A percentile compares a stretch with the other conserved stretches of the same genome.
phyloP scores from a whole-genome alignment of 495 filamentous ascomycete species.

The Platismatia glauca region DNA sequence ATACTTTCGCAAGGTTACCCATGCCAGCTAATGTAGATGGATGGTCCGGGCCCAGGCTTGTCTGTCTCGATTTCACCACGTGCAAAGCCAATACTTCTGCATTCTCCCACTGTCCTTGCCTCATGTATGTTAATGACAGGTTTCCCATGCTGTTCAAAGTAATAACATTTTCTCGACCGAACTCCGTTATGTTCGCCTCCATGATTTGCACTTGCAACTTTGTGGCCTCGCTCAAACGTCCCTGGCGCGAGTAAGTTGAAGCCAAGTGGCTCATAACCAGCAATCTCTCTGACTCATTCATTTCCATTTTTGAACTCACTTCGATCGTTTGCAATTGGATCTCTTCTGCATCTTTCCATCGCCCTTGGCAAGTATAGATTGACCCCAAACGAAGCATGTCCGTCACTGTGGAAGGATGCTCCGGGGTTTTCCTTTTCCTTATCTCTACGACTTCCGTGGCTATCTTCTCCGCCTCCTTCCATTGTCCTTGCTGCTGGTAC shows the following conservation, averaged over 20 bases:
- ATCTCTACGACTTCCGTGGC: not conserved
- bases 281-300: not conserved
- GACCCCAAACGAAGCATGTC: constrained; percentile 1
- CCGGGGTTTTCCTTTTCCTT: not conserved
- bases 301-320: not conserved
- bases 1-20: not conserved
- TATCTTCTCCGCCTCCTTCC: not conserved
- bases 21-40: not conserved
- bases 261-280: not conserved
- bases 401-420: not conserved
- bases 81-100: not conserved
- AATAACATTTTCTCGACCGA: not conserved
- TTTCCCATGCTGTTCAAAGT: not conserved
- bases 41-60: not conserved
- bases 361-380: not conserved
- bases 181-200: not conserved
- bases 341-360: constrained; percentile 13
- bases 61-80: not conserved
- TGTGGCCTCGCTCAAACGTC: not conserved
- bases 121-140: not conserved
- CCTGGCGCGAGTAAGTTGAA: not conserved
- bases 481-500: not conserved
- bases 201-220: not conserved
- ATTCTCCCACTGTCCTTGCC: not conserved
- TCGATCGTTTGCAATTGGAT: not conserved